Evolutionary conservation across 1,284 basidiomycete species (phyloP).

Genomic region (Trametes hirsuta): DNA sequence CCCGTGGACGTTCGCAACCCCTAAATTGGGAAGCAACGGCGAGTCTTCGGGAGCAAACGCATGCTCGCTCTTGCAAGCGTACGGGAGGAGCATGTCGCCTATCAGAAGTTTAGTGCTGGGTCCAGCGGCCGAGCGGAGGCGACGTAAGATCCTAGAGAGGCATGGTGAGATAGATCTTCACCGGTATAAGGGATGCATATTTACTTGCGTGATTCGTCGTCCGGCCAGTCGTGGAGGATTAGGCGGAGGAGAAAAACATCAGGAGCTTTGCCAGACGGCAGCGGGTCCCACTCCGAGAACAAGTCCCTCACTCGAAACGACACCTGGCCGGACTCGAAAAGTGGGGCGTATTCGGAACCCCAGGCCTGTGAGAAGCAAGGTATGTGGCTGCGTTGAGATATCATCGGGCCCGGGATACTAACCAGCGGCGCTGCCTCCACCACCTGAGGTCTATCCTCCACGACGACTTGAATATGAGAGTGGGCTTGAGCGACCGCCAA

Average conservation of each 20-base stretch:
- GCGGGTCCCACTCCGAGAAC: slow-evolving; percentile 46
- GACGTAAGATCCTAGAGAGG: slow-evolving; percentile 26
- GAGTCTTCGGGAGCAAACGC: slow-evolving; percentile 8
- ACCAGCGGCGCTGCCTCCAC: slow-evolving; percentile 61
- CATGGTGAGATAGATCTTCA: not conserved
- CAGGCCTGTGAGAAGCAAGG: slow-evolving; percentile 23
- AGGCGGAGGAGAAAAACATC: slow-evolving; percentile 68
- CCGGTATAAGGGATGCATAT: not conserved
- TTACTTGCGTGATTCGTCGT: slow-evolving; percentile 37
- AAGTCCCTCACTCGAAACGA: slow-evolving; percentile 59
- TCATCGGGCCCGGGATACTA: not conserved
- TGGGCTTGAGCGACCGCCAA: slow-evolving; percentile 63
- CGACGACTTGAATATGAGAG: slow-evolving; percentile 53
- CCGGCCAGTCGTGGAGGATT: slow-evolving; percentile 73
- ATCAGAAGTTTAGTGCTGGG: slow-evolving; percentile 61
- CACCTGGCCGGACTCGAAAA: slow-evolving; percentile 28
- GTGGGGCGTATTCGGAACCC: slow-evolving; percentile 25
- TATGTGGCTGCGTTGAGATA: slow-evolving; percentile 10
- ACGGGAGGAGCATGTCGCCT: slow-evolving; percentile 44
- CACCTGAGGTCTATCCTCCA: slow-evolving; percentile 70
- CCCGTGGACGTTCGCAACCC: slow-evolving; percentile 60
- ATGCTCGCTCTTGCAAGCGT: slow-evolving; percentile 11
- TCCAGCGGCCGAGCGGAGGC: slow-evolving; percentile 30
- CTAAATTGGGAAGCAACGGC: slow-evolving; percentile 49
- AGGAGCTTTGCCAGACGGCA: slow-evolving; percentile 4